These are phyloP conservation scores for Halteria grandinella DNA, from an alignment of 73 alveolate species.

Conservation along the genomic window DNA sequence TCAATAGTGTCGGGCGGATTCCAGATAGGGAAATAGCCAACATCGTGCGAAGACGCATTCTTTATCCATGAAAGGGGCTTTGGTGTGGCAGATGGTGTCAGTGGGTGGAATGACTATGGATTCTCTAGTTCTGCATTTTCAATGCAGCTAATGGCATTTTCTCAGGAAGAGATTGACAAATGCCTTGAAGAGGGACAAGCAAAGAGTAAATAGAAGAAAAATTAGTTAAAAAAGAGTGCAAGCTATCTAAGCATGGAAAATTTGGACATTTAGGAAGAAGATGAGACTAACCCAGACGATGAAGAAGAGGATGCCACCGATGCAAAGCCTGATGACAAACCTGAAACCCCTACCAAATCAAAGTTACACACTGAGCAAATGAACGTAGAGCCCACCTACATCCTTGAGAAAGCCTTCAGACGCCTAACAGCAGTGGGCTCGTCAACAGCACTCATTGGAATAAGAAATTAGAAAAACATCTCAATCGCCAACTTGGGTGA, in stretches of 20 bases:
- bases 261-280: slow-evolving; percentile 17
- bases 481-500: slow-evolving; percentile 67
- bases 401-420: slow-evolving; percentile 45
- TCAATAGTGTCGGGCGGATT: slow-evolving; percentile 16
- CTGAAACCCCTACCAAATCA: neutral
- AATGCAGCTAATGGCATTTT: slow-evolving; percentile 44
- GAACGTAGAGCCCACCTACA: slow-evolving; percentile 27
- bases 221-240: slow-evolving; percentile 6
- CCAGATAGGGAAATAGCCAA: slow-evolving; percentile 17
- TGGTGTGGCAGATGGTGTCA: slow-evolving; percentile 83
- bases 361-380: slow-evolving; percentile 11
- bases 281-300: neutral
- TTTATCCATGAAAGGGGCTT: slow-evolving; percentile 43
- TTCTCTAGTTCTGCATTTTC: slow-evolving; percentile 62
- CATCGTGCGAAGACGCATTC: slow-evolving; percentile 66
- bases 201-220: slow-evolving; percentile 7
- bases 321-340: neutral
- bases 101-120: slow-evolving; percentile 73
- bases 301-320: neutral
- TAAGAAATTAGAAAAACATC: slow-evolving; percentile 33
- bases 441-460: slow-evolving; percentile 54
- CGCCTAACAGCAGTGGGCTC: slow-evolving; percentile 53
- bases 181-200: slow-evolving; percentile 1
- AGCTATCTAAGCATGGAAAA: slow-evolving; percentile 43
- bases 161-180: slow-evolving; percentile 5